Evolutionary conservation across 148 eudicot species (phyloP), one percentile per base, ranked within the genome.

Genomic region (Silene latifolia): DNA sequence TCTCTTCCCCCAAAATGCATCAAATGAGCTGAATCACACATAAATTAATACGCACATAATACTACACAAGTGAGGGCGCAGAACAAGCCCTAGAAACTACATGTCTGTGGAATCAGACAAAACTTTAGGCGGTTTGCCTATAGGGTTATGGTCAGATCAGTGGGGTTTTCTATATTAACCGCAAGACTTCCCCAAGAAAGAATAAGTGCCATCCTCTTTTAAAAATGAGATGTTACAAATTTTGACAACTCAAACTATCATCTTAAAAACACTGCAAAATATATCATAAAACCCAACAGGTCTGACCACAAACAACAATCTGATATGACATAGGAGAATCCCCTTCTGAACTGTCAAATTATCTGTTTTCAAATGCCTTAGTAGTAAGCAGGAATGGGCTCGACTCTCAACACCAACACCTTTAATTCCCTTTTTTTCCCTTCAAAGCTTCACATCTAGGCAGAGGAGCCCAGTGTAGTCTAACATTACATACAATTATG

Each of bases 391-490:
- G 14, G 14, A 5, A 65, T 2, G 17, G 21, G 13, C 47, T 32
- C 47, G 17, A 65, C 42, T 32, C 47, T 61, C n/a, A n/a, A n/a
- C n/a, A n/a, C n/a, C 65, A 23, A 61, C 23, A 32, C 44, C 10
- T 23, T 32, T 15, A 17, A 29, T 18, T 65, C 35, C 42, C 13
- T 4, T 32, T 65, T 65, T 35, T 17, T 5, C 2, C 69, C 7
- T 65, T 64, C 19, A 64, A 35, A 62, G 32, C 47, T 65, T 65
- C 69, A 63, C 48, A 65, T 5, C 32, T 27, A 64, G 69, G 23
- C 23, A 18, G 48, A 29, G 12, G 39, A 65, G 48, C 39, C 39
- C 4, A 35, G 39, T 35, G 39, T 35, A 35, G 39, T 35, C 6
- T 2, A 35, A 35, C 39, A 35, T 4, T 35, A 35, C 69, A 65